A percentile compares a stretch with the other conserved stretches of the same genome.
Conservation (phyloP, 805 yeast genomes). For the Sporopachydermia lactativora region DNA sequence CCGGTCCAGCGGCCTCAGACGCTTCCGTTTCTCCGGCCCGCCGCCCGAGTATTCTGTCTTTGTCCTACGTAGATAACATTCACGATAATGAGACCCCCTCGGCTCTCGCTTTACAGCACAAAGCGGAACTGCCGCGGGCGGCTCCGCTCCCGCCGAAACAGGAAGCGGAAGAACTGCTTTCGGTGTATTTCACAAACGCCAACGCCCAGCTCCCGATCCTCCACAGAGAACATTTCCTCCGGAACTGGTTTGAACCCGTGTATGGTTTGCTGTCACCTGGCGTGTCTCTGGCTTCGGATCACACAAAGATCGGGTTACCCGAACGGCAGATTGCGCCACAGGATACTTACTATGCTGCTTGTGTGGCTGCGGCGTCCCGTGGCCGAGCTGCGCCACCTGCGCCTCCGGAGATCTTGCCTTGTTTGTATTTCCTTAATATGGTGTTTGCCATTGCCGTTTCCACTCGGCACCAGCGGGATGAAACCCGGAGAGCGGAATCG, state of each 20-base stretch:
- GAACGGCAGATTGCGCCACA: neutral
- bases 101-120: constrained; percentile 11
- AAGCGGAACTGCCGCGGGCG: constrained; percentile 16
- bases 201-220: constrained; percentile 61
- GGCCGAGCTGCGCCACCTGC: neutral
- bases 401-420: neutral
- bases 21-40: too few relatives aligned
- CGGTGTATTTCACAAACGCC: constrained; percentile 47
- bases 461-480: constrained; percentile 44
- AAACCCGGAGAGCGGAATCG: constrained; percentile 40
- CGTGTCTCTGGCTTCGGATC: constrained; percentile 38
- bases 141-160: constrained; percentile 45
- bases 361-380: too few relatives aligned
- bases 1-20: too few relatives aligned
- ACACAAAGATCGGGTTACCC: constrained; percentile 29
- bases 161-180: constrained; percentile 42
- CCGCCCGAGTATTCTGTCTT: constrained; percentile 2
- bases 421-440: constrained; percentile 43
- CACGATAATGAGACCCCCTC: constrained; percentile 5
- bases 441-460: constrained; percentile 57
- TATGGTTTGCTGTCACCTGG: constrained; percentile 42
- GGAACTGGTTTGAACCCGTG: constrained; percentile 44
- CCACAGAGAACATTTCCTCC: constrained; percentile 51
- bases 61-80: constrained; percentile 7
- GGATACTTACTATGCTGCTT: neutral